Percentiles rank a stretch among this genome's conserved stretches.
These are phyloP conservation scores for Biscogniauxia marginata DNA, from an alignment of 2,329 filamentous ascomycete species.

Conservation along the genomic window DNA sequence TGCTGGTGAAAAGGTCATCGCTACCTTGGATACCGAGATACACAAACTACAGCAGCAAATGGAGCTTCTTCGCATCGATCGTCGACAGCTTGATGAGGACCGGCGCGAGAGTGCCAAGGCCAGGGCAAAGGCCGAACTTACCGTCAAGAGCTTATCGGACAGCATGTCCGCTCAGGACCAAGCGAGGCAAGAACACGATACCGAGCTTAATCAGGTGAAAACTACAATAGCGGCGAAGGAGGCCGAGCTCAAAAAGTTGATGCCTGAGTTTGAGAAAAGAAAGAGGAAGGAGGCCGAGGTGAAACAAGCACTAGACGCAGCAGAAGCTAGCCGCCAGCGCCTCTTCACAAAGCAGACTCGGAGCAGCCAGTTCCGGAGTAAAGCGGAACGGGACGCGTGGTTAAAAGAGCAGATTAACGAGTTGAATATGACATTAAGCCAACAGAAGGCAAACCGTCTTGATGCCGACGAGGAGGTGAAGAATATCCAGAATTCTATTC, in stretches of 20 bases:
- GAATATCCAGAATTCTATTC: slow-evolving; percentile 69
- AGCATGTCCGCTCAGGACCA: slow-evolving; percentile 77
- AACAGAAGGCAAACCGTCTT: slow-evolving; percentile 79
- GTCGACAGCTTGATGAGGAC: slow-evolving; percentile 85
- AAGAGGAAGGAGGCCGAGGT: slow-evolving; percentile 71
- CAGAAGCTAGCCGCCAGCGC: slow-evolving; percentile 71
- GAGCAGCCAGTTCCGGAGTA: slow-evolving; percentile 82
- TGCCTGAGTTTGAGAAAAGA: slow-evolving; percentile 72
- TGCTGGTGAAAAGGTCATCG: slow-evolving; percentile 75
- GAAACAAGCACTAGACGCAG: slow-evolving; percentile 70
- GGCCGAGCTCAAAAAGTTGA: slow-evolving; percentile 68
- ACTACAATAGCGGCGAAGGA: slow-evolving; percentile 75
- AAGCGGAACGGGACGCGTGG: slow-evolving; percentile 83
- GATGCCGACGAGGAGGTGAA: slow-evolving; percentile 82
- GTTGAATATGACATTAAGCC: slow-evolving; percentile 71
- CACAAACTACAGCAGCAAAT: slow-evolving; percentile 77
- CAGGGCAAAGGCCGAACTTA: slow-evolving; percentile 82
- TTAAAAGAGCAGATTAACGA: slow-evolving; percentile 79
- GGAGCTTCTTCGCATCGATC: slow-evolving; percentile 81
- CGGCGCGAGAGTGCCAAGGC: slow-evolving; percentile 76
- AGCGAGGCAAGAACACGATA: slow-evolving; percentile 66
- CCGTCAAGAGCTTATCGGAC: slow-evolving; percentile 78
- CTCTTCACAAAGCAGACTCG: slow-evolving; percentile 91
- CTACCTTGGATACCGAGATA: slow-evolving; percentile 74
- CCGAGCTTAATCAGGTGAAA: slow-evolving; percentile 70